Evolutionary conservation across 2,329 filamentous ascomycete species (phyloP).

Genomic region (Aspergillus thermomutatus): DNA sequence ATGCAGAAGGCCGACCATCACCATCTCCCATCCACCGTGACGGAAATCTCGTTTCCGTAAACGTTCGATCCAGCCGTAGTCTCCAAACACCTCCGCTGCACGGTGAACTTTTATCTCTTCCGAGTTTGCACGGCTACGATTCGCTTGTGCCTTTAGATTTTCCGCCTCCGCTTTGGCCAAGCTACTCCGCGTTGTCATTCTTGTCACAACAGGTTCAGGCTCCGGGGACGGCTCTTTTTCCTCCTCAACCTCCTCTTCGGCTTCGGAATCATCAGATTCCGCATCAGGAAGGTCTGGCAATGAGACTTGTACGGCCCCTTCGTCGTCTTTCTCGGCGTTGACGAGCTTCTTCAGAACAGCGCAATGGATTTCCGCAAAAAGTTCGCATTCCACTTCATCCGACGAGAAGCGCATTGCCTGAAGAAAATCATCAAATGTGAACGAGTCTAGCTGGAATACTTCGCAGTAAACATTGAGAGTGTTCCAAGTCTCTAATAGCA

Average conservation of each 20-base stretch:
- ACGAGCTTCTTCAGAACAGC: conserved; percentile 85
- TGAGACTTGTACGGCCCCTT: conserved; percentile 74
- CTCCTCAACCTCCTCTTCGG: conserved; percentile 56
- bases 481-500: conserved; percentile 88
- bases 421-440: conserved; percentile 94
- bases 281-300: conserved; percentile 72
- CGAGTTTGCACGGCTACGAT: conserved; percentile 43
- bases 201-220: conserved; percentile 60
- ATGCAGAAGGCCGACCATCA: conserved; percentile 80
- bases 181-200: conserved; percentile 79
- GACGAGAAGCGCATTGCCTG: conserved; percentile 79
- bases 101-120: conserved; percentile 39
- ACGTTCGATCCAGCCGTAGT: conserved; percentile 80
- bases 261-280: conserved; percentile 63
- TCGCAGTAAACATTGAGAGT: conserved; percentile 98
- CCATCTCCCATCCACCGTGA: conserved; percentile 86
- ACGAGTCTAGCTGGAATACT: conserved; percentile 89
- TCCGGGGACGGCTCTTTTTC: conserved; percentile 61
- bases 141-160: conserved; percentile 59
- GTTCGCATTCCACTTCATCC: conserved; percentile 70
- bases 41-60: conserved; percentile 79
- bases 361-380: conserved; percentile 89
- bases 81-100: conserved; percentile 70
- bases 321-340: conserved; percentile 64
- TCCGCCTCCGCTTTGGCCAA: conserved; percentile 77